Base-by-base conservation (phyloP, 768 basidiomycete species). In the Hygrophoropsis aurantiaca region DNA sequence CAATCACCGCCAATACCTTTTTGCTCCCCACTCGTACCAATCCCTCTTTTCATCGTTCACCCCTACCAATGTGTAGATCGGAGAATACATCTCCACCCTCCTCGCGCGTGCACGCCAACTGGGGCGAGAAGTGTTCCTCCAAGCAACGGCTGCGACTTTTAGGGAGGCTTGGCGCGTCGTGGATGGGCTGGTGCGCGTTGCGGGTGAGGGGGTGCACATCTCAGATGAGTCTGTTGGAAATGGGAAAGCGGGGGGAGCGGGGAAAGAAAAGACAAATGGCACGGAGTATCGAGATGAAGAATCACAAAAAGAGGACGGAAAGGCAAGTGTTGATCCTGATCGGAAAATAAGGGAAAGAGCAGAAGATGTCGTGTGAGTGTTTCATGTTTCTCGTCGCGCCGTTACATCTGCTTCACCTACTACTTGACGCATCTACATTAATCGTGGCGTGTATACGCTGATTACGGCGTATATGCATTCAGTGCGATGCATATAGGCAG, bases 131-230 rank as follows among this genome's bases (percentile, higher is more conserved):
- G 71, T 78, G 2, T 97, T 86, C 62, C 75, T 97, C 15, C 83
- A 87, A 56, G 91, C 94, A 2, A 81, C 85, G 0, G 94, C 95
- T 0, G 97, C 94, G 0, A 85, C 85, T 11, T 97, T 97, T 64
- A 78, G 84, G 15, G 92, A 95, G 62, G 76, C 88, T 2, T 95
- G 88, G 82, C 78, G 85, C 26, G 81, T 97, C 54, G 92, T 92
- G 0, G 91, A 93, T 51, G 73, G 75, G 6, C 75, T 95, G 26
- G 64, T 89, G 47, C 69, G 78, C 19, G 80, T 87, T 24, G 80
- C 78, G 0, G 57, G 46, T 23, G n/a, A n/a, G n/a, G n/a, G n/a
- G n/a, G n/a, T n/a, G n/a, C n/a, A n/a, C n/a, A n/a, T n/a, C n/a
- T n/a, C n/a, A n/a, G n/a, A n/a, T n/a, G n/a, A n/a, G n/a, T n/a